These are phyloP conservation scores for Phytophthora idaei DNA, from an alignment of 352 stramenopile genomes.

Conservation along the genomic window DNA sequence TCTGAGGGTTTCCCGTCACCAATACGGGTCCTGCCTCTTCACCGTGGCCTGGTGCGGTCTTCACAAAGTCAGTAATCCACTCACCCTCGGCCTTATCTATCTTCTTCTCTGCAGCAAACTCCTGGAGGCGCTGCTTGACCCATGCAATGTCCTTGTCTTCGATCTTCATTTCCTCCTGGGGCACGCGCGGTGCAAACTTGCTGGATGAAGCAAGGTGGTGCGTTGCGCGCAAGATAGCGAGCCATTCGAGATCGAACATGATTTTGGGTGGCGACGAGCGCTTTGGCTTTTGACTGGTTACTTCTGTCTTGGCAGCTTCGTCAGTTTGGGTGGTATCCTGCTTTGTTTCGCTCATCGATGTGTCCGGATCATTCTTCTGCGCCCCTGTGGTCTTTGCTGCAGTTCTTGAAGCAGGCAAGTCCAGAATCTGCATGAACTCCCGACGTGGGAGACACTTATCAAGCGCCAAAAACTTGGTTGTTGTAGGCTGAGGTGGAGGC, in stretches of 20 bases:
- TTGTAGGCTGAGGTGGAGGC: conserved; percentile 16
- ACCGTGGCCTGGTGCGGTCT: conserved; percentile 69
- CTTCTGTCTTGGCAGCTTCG: conserved; percentile 3
- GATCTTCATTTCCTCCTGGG: conserved; percentile 77
- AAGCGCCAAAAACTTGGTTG: conserved; percentile 82
- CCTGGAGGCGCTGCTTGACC: conserved; percentile 56
- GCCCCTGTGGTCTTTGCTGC: not conserved
- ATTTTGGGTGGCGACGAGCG: conserved; percentile 56
- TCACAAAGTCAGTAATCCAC: conserved; percentile 83
- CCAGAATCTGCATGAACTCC: conserved; percentile 95
- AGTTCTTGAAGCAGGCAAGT: conserved; percentile 52
- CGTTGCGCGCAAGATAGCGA: conserved; percentile 93
- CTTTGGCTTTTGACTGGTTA: conserved; percentile 3
- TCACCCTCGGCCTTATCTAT: conserved; percentile 57
- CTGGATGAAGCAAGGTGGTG: conserved; percentile 86
- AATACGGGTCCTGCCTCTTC: conserved; percentile 41
- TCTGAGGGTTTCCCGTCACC: conserved; percentile 93
- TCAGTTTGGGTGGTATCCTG: conserved; percentile 8
- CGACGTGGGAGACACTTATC: conserved; percentile 98
- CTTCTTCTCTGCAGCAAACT: conserved; percentile 60
- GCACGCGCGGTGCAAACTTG: conserved; percentile 68
- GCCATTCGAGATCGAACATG: conserved; percentile 95
- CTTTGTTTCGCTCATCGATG: conserved; percentile 4
- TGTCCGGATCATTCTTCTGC: not conserved
- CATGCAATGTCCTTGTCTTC: conserved; percentile 79